Conservation (phyloP, 352 stramenopile species). For the Blastocystis sp. region DNA sequence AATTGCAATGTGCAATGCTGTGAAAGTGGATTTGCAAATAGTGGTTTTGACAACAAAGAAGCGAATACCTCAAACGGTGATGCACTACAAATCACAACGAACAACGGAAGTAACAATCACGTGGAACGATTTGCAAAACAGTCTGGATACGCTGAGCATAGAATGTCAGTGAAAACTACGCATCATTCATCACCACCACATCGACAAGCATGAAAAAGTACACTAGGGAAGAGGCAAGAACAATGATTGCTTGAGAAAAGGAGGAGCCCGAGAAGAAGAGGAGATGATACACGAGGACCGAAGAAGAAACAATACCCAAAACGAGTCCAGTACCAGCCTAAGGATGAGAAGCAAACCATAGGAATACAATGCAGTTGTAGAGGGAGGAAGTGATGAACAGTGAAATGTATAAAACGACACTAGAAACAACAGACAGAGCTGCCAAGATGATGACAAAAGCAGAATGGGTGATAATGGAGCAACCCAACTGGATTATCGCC, state of each 20-base stretch:
- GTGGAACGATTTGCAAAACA: slow-evolving; percentile 34
- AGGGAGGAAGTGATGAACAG: background rate
- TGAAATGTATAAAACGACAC: slow-evolving; percentile 13
- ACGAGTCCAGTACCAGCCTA: slow-evolving; percentile 8
- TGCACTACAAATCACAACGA: background rate
- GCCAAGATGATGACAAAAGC: background rate
- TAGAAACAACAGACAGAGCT: slow-evolving; percentile 8
- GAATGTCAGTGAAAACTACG: slow-evolving; percentile 24
- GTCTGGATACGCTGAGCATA: slow-evolving; percentile 51
- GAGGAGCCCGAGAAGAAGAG: background rate
- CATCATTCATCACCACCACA: background rate
- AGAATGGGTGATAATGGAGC: slow-evolving; percentile 27
- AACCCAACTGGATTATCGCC: slow-evolving; percentile 3
- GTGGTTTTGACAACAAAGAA: too few species aligned
- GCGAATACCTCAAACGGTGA: too few species aligned
- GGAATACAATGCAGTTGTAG: slow-evolving; percentile 29
- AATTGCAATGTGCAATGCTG: too few species aligned
- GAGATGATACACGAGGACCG: background rate
- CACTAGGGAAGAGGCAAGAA: slow-evolving; percentile 3
- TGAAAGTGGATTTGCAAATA: too few species aligned
- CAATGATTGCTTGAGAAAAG: background rate
- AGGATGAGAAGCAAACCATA: background rate
- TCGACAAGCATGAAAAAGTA: slow-evolving; percentile 34
- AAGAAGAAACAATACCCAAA: background rate
- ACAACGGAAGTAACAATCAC: background rate